phyloP scores from a whole-genome alignment of 2,329 filamentous ascomycete genomes.

The Fusarium luffae region DNA sequence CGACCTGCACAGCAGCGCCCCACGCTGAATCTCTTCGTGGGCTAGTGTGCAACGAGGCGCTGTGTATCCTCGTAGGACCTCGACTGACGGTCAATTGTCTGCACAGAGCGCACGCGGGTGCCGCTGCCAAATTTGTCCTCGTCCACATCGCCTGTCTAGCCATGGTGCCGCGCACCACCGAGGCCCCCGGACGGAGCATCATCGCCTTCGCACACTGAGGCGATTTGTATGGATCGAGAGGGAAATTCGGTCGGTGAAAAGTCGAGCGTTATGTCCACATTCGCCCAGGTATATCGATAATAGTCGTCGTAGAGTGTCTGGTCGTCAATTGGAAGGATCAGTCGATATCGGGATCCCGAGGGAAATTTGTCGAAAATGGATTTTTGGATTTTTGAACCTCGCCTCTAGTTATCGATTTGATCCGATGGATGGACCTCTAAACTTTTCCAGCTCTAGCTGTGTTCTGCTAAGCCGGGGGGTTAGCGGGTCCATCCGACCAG shows the following conservation, averaged over 20 bases:
- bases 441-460: slow-evolving; percentile 45
- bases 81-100: slow-evolving; percentile 47
- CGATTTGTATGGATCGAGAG: slow-evolving; percentile 12
- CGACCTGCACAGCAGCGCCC: slow-evolving; percentile 78
- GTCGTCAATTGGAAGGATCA: slow-evolving; percentile 17
- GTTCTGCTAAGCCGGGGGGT: slow-evolving; percentile 35
- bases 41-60: slow-evolving; percentile 56
- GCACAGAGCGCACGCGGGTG: slow-evolving; percentile 49
- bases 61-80: slow-evolving; percentile 50
- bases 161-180: slow-evolving; percentile 58
- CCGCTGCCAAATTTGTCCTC: slow-evolving; percentile 22
- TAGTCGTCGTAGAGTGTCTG: background rate
- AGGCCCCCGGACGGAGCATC: slow-evolving; percentile 66
- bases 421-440: slow-evolving; percentile 39
- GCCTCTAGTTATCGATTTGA: slow-evolving; percentile 29
- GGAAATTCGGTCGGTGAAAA: background rate
- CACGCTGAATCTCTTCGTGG: slow-evolving; percentile 70
- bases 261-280: slow-evolving; percentile 27
- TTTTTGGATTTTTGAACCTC: slow-evolving; percentile 29
- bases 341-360: slow-evolving; percentile 24
- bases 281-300: slow-evolving; percentile 10
- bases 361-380: slow-evolving; percentile 38
- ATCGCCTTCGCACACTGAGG: slow-evolving; percentile 50
- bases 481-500: slow-evolving; percentile 37
- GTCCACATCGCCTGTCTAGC: slow-evolving; percentile 43